phyloP scores from a whole-genome alignment of 2,329 filamentous ascomycete species.

The Teratosphaeria zuluensis region DNA sequence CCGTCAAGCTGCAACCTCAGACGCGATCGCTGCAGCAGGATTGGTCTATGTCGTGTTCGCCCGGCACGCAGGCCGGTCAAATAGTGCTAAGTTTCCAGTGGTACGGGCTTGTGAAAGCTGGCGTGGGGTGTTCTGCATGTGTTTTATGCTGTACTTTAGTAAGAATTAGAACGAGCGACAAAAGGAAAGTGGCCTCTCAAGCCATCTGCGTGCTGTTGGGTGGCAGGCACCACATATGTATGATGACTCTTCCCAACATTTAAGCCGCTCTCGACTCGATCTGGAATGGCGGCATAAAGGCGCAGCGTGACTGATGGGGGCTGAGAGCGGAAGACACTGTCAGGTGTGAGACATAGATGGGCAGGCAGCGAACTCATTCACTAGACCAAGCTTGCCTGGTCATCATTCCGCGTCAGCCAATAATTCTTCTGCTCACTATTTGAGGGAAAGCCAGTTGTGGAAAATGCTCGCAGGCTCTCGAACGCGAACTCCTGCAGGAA shows the following conservation, averaged over 20 bases:
- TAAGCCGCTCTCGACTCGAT: background rate
- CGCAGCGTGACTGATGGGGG: background rate
- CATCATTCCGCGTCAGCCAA: background rate
- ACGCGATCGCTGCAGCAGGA: background rate
- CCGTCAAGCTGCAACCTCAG: background rate
- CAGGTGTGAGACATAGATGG: background rate
- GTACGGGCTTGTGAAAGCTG: background rate
- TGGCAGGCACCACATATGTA: background rate
- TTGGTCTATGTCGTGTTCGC: background rate
- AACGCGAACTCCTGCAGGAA: background rate
- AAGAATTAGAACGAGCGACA: background rate
- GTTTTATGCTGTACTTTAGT: background rate
- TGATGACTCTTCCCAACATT: background rate
- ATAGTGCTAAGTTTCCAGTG: background rate
- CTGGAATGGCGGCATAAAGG: background rate
- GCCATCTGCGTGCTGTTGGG: background rate
- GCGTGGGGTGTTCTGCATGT: background rate
- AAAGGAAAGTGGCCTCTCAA: background rate
- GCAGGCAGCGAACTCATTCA: background rate
- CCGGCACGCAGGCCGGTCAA: background rate
- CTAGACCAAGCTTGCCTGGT: background rate
- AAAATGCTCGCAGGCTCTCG: background rate
- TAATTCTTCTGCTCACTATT: background rate
- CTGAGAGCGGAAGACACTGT: background rate
- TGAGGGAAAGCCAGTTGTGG: background rate